Evolutionary conservation across 208 protist species (phyloP), one percentile per base, ranked within the genome.

Genomic region (Strigomonas oncopelti): DNA sequence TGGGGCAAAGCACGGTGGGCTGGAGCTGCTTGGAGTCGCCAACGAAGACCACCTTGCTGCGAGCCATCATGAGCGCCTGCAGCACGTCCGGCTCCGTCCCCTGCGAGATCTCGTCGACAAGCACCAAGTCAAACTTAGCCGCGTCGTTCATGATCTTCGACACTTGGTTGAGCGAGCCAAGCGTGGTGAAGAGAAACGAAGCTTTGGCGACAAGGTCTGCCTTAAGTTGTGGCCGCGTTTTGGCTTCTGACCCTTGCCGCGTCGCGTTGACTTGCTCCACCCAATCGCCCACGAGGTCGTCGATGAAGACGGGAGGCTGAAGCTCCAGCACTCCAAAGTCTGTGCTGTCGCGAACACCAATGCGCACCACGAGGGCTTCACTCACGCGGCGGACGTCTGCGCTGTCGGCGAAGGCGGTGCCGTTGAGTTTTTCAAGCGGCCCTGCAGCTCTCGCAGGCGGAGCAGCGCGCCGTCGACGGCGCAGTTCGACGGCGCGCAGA

Each of bases 21-120:
- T 94, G 91, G 68, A 97, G 74, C 76, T 97, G 94, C 62, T 85
- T 78, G 11, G 83, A 90, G 77, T 97, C 94, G 13, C 94, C 94
- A 22, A 96, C 89, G 31, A 97, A 69, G 25, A 97, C 75, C 27
- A 75, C 85, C 52, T 74, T 79, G 22, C 70, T 63, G 31, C 69
- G 76, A 22, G 83, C 71, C 24, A 92, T 69, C 42, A 82, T 69
- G 22, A 96, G 67, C 16, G 89, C 85, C 73, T 86, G 81, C 59
- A 97, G 67, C 16, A 89, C 75, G 46, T 91, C 85, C 29, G 90
- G 88, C 70, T 98, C 92, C 48, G 90, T 90, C 0, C 84, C 85
- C 80, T 98, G 95, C 9, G 92, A 91, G 4, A 88, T 90, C 77
- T 98, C 95, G 75, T 98, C 95, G 45, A 97, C 79, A 29, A 98